Base-by-base conservation (phyloP, 2,329 filamentous ascomycete genomes). In the Claviceps africana region DNA sequence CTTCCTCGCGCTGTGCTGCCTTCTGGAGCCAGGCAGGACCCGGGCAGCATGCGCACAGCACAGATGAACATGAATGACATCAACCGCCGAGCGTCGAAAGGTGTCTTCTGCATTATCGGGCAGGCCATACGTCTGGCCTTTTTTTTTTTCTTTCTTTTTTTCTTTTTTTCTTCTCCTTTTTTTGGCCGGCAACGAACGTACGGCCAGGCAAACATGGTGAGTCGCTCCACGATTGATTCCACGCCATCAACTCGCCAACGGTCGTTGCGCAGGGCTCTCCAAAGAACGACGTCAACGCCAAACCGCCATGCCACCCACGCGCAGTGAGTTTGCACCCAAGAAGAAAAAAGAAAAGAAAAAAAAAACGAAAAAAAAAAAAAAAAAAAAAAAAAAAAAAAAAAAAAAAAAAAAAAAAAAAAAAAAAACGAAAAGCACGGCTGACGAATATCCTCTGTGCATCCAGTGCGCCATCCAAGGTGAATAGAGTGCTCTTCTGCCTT, bases 401-500 rank as follows among this genome's bases (percentile, higher is more conserved):
- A n/a, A n/a, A n/a, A n/a, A n/a, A n/a, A n/a, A n/a, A n/a, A n/a
- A n/a, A n/a, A n/a, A n/a, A n/a, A n/a, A n/a, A n/a, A n/a, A n/a
- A n/a, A n/a, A n/a, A n/a, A n/a, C n/a, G n/a, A n/a, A n/a, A n/a
- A n/a, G 8, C 30, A 35, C 28, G 19, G 46, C 47, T 48, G 33
- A 62, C 47, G 39, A 17, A n/a, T 35, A 30, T n/a, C 28, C 7
- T 39, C 33, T 28, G 31, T 33, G 19, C 31, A 35, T 35, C 2
- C 56, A 89, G 85, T 96, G 90, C 70, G 88, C 87, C 9, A 95
- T 96, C 55, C 90, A 96, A 79, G 79, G 90, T 93, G 54, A 22
- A 3, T 4, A 40, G 11, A 48, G 13, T 11, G 15, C 21, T n/a
- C 5, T 49, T 25, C 25, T 17, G n/a, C 3, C 15, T 31, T 39